Evolutionary conservation across 2,329 filamentous ascomycete species (phyloP), one percentile per base, ranked within the genome.

Genomic region (Hysterium pulicare): DNA sequence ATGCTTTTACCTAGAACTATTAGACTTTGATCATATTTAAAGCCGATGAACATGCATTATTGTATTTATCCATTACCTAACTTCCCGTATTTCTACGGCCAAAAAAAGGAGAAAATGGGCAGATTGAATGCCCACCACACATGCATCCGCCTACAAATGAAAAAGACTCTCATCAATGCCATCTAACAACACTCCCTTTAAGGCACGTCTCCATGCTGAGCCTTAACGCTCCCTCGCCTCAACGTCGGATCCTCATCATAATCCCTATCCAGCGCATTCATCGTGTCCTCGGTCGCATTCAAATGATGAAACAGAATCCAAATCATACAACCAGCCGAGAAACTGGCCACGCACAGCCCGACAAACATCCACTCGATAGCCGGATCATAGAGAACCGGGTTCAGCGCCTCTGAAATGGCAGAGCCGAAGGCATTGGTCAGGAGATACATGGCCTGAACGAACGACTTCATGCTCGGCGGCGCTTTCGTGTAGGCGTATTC

Each of bases 351-450:
- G 5, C 61, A 59, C 28, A 68, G 44, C 41, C 62, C 58, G 32
- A 60, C 59, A 53, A 58, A 68, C 79, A 86, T 81, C 81, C 82
- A 86, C 49, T 83, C 54, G 53, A 86, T 79, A 48, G 79, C 75
- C 4, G 84, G 84, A 52, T 87, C 78, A 45, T 77, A 76, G 2
- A 80, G 74, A 3, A 76, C 71, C 0, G 82, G 79, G 15, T 79
- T 76, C 8, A 87, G 68, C 0, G 81, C 83, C 59, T 84, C 79
- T 7, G 77, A 78, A 20, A 87, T 72, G 42, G 79, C 79, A 1
- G 78, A 73, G 6, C 77, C 78, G 42, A 82, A 75, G 5, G 79
- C 80, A 49, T 75, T 79, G 49, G 78, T 82, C 50, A 83, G 74
- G 40, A 82, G 75, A 59, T 74, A 82, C 45, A 83, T 68, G 74